Percentiles rank a stretch among this genome's conserved stretches.
Evolutionary conservation across 345 rosid genomes (phyloP).

Genomic region (Hirschfeldia incana): DNA sequence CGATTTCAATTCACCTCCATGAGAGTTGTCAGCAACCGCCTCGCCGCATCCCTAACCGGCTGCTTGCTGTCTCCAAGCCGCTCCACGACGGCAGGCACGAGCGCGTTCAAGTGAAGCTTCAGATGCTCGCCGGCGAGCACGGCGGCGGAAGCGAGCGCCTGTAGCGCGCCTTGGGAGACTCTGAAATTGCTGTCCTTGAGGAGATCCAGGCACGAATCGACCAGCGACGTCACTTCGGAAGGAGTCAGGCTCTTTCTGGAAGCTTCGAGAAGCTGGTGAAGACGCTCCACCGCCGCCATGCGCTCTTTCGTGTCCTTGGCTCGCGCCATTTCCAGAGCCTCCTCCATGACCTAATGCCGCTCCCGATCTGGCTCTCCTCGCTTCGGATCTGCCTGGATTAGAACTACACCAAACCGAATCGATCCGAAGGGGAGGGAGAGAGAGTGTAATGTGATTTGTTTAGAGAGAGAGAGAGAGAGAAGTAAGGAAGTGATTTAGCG

Average conservation of each 20-base stretch:
- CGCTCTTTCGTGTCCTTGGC: conserved; percentile 98
- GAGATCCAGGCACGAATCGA: conserved; percentile 96
- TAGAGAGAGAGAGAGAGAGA: conserved; percentile 31
- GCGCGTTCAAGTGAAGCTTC: conserved; percentile 88
- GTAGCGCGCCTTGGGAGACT: conserved; percentile 93
- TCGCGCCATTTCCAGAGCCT: conserved; percentile 94
- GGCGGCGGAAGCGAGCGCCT: conserved; percentile 95
- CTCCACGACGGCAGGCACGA: conserved; percentile 92
- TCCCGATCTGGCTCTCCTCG: conserved; percentile 49
- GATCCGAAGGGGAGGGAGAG: conserved; percentile 6
- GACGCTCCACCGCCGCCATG: conserved; percentile 98
- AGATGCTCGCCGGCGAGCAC: conserved; percentile 92
- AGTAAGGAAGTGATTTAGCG: conserved; percentile 65
- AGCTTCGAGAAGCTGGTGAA: conserved; percentile 87
- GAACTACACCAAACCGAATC: conserved; percentile 20
- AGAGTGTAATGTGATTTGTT: conserved; percentile 42
- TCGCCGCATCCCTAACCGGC: conserved; percentile 94
- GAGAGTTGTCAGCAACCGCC: conserved; percentile 89
- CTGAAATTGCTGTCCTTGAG: conserved; percentile 89
- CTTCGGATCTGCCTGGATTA: conserved; percentile 48
- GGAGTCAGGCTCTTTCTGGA: conserved; percentile 69
- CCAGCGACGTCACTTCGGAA: conserved; percentile 77
- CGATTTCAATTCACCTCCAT: conserved; percentile 66
- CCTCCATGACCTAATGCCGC: conserved; percentile 64
- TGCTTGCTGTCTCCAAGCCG: conserved; percentile 87